Base-by-base conservation (phyloP, 1,284 basidiomycete genomes). In the Peniophora sp. region DNA sequence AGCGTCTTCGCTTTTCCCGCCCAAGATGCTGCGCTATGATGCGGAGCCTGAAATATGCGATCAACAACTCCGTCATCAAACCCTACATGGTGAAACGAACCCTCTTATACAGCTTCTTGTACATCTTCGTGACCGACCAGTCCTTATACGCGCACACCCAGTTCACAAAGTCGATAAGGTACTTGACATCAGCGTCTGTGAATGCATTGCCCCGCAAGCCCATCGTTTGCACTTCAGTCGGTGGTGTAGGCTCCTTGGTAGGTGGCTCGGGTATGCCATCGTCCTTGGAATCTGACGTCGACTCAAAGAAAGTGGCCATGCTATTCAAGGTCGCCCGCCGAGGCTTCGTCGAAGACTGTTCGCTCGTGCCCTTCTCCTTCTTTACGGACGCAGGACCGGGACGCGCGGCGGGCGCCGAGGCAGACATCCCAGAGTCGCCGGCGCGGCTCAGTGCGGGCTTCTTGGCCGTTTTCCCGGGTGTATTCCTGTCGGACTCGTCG, bases 171-270 rank as follows among this genome's bases (percentile, higher is more conserved):
- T 78, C 76, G 57, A 82, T 67, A 59, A 88, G 83, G 56, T 74
- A 88, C 2, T 74, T 70, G 37, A 73, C 72, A 58, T 88, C 84
- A 56, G 80, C 77, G 18, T 72, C 67, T 1, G 84, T 87, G 58
- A 81, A 88, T 60, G 67, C 78, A 54, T 81, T 74, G 47, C 81
- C 68, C 12, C 72, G 69, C 27, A 32, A 32, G 35, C 60, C 58
- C 23, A 64, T 41, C 15, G 37, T n/a, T n/a, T 41, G 68, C 10
- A 80, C 59, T 48, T 64, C 63, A 3, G 68, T 73, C 2, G 85
- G 85, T 27, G 84, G 84, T 2, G 72, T 78, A 2, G 85, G 85
- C n/a, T 79, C 79, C 39, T 81, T 76, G 18, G 81, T 80, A 9
- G 82, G 81, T 12, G 80, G 77, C 10, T 72, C 69, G 2, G 83